Percentiles rank a stretch among this genome's conserved stretches.
Evolutionary conservation across 345 rosid species (phyloP).

Genomic region (Streptanthus diversifolius): DNA sequence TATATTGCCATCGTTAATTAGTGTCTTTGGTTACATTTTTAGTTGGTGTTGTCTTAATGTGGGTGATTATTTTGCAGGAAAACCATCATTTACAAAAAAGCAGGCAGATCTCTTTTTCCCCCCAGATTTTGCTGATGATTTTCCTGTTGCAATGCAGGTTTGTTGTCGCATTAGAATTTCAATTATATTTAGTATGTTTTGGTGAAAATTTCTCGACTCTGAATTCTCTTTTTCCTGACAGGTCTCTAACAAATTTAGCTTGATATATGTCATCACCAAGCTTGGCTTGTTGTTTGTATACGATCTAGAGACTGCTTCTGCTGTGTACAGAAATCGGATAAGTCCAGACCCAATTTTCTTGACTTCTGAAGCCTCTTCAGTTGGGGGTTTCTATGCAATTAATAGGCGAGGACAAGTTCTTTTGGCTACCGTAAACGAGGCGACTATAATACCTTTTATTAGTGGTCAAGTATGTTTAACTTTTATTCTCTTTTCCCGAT

Average conservation of each 20-base stretch:
- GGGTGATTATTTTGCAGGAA: constrained; percentile 49
- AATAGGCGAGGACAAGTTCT: constrained; percentile 90
- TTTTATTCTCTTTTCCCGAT: neutral
- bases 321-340: constrained; percentile 92
- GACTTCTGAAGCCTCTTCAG: constrained; percentile 88
- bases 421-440: constrained; percentile 90
- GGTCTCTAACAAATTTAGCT: constrained; percentile 92
- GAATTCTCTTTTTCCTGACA: constrained; percentile 38
- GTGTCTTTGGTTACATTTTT: neutral
- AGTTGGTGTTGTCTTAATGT: neutral
- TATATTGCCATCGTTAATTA: neutral
- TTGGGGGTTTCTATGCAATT: constrained; percentile 90
- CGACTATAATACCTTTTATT: constrained; percentile 89
- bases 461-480: constrained; percentile 81
- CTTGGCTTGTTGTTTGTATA: constrained; percentile 96
- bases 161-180: constrained; percentile 13
- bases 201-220: neutral
- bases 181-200: neutral
- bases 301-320: constrained; percentile 96
- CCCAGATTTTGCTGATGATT: constrained; percentile 98
- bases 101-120: constrained; percentile 99
- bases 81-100: constrained; percentile 87
- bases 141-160: constrained; percentile 99
- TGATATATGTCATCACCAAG: constrained; percentile 93
- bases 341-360: constrained; percentile 99